Percentiles rank a stretch among this genome's conserved stretches.
phyloP scores from a whole-genome alignment of 352 stramenopile genomes.

The Globisporangium radiosum region DNA sequence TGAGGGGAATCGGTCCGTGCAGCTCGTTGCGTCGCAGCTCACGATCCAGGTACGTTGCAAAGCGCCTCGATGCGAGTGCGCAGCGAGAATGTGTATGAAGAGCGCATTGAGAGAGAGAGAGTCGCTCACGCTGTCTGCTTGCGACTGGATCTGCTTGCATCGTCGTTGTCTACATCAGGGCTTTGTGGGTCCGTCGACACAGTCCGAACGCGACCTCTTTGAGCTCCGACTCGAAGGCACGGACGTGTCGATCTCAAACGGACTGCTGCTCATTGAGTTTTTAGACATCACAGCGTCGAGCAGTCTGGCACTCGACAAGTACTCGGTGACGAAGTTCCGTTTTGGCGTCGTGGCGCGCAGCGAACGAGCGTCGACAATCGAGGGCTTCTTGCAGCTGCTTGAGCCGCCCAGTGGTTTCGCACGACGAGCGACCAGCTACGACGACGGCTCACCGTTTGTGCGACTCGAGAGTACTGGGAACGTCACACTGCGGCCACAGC shows the following conservation, averaged over 20 bases:
- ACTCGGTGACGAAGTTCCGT: conserved; percentile 60
- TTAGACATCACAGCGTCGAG: conserved; percentile 27
- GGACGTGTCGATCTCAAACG: conserved; percentile 48
- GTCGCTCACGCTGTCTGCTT: not conserved
- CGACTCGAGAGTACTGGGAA: conserved; percentile 28
- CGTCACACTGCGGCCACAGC: conserved; percentile 39
- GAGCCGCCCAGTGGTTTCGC: not conserved
- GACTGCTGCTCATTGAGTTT: conserved; percentile 29
- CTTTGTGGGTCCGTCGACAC: conserved; percentile 41
- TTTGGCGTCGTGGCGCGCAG: conserved; percentile 24
- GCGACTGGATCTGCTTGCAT: not conserved
- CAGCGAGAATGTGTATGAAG: no score
- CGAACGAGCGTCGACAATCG: conserved; percentile 21
- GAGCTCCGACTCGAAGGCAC: conserved; percentile 22
- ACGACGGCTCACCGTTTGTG: conserved; percentile 8
- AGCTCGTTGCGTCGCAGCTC: conserved; percentile 35
- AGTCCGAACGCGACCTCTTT: conserved; percentile 34
- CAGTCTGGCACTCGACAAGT: conserved; percentile 50
- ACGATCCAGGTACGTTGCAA: conserved; percentile 29
- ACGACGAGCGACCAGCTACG: not conserved
- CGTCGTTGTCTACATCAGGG: conserved; percentile 16
- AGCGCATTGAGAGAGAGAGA: no score
- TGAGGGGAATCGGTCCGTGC: conserved; percentile 21
- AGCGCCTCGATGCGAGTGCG: no score
- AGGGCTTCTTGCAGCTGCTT: conserved; percentile 42